Conservation (phyloP, 2,329 filamentous ascomycete genomes). For the Gremmenia infestans region DNA sequence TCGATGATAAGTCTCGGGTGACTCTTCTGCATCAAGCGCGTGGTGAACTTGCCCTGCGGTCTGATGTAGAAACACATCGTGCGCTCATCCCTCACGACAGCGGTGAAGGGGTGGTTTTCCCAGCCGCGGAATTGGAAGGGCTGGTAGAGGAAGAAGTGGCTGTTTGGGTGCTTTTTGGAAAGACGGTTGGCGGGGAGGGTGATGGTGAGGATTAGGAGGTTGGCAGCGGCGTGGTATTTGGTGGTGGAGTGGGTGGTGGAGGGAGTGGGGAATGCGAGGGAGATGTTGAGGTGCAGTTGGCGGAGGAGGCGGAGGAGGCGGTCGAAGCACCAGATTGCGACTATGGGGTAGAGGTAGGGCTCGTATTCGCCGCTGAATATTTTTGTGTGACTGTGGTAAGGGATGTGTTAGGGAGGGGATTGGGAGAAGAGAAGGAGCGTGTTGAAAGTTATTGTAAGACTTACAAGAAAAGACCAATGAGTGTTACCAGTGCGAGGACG, state of each 20-base stretch:
- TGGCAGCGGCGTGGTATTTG: too few species aligned
- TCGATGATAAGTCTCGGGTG: too few species aligned
- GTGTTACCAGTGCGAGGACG: constrained; percentile 43
- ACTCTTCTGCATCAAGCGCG: too few species aligned
- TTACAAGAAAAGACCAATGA: constrained; percentile 31
- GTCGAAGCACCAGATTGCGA: constrained; percentile 42
- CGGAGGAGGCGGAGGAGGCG: constrained; percentile 39
- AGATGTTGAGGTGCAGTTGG: constrained; percentile 25
- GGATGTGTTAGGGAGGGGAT: too few species aligned
- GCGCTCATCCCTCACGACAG: not conserved
- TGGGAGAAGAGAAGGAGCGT: too few species aligned
- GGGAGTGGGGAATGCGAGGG: not conserved
- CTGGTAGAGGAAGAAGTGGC: constrained; percentile 42
- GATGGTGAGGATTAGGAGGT: too few species aligned
- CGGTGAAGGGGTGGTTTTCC: constrained; percentile 48
- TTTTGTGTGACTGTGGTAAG: constrained; percentile 32
- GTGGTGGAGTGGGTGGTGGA: too few species aligned
- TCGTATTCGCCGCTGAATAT: constrained; percentile 45
- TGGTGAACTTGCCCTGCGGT: too few species aligned
- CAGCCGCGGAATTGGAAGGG: constrained; percentile 39
- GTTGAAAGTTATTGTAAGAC: not conserved
- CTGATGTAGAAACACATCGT: too few species aligned
- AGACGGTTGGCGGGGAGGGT: not conserved
- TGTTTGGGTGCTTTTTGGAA: constrained; percentile 37
- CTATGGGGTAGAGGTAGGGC: constrained; percentile 39